Percentiles rank a stretch among this genome's conserved stretches.
Evolutionary conservation across 1,284 basidiomycete species (phyloP).

Genomic region (Erythrobasidium hasegawianum): DNA sequence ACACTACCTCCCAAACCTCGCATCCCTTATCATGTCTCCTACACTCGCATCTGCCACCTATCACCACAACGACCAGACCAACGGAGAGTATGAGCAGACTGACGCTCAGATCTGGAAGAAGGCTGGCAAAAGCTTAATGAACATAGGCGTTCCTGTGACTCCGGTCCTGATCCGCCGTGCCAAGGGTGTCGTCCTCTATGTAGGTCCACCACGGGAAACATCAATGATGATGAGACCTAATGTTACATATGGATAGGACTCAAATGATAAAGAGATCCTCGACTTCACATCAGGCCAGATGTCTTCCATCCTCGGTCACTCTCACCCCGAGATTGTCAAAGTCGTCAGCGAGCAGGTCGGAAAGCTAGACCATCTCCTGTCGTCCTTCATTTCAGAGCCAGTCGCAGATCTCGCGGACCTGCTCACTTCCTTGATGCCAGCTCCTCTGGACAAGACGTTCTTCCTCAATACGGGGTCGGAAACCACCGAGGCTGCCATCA

Average conservation of each 20-base stretch:
- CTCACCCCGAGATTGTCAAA: constrained; percentile 45
- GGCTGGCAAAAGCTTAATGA: constrained; percentile 22
- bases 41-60: too few species aligned
- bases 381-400: constrained; percentile 44
- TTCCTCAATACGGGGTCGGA: constrained; percentile 47
- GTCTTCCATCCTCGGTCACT: constrained; percentile 40
- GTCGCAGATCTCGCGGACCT: constrained; percentile 42
- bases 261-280: constrained; percentile 44
- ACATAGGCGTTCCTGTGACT: constrained; percentile 26
- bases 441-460: constrained; percentile 42
- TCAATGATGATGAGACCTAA: too few species aligned
- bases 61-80: too few species aligned
- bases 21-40: too few species aligned
- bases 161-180: constrained; percentile 18
- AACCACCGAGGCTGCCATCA: constrained; percentile 46
- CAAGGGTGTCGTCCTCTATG: constrained; percentile 26
- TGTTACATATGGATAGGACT: constrained; percentile 38
- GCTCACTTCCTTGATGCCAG: constrained; percentile 42
- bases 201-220: too few species aligned
- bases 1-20: too few species aligned
- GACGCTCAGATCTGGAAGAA: constrained; percentile 31
- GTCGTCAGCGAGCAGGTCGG: constrained; percentile 41
- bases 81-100: constrained; percentile 9
- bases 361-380: constrained; percentile 47
- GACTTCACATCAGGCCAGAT: constrained; percentile 44